These are phyloP conservation scores for Arabidopsis lyrata DNA, from an alignment of 441 rosid species.

Conservation along the genomic window DNA sequence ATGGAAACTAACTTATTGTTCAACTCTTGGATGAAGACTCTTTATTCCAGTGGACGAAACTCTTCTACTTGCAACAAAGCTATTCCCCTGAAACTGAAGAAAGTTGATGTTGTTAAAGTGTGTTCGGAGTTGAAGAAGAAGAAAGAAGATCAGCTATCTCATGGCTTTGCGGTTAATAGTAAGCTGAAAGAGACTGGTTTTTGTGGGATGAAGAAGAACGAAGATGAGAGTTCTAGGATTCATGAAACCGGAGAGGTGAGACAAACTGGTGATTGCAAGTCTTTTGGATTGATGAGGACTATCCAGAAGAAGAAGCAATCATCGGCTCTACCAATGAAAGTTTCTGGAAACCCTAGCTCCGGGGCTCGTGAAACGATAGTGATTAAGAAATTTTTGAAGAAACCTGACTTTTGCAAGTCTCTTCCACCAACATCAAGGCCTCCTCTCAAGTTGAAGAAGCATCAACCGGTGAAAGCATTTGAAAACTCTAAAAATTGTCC, in stretches of 20 bases:
- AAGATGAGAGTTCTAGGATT: background rate
- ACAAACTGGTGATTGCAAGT: background rate
- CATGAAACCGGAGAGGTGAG: background rate
- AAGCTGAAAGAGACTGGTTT: background rate
- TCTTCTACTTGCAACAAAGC: slow-evolving; percentile 1
- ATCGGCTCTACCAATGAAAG: background rate
- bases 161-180: background rate
- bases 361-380: background rate
- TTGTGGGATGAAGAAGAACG: background rate
- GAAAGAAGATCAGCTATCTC: background rate
- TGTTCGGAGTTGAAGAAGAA: background rate
- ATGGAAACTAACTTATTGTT: background rate
- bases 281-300: no score
- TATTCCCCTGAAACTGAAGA: background rate
- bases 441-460: background rate
- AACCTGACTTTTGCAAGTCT: background rate
- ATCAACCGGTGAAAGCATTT: background rate
- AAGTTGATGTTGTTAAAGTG: background rate
- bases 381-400: background rate
- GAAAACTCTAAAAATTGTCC: background rate
- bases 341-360: background rate
- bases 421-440: background rate
- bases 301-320: background rate
- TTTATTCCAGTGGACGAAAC: background rate
- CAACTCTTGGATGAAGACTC: slow-evolving; percentile 5